These are phyloP conservation scores for Pseudogymnoascus sp. DNA, from an alignment of 2,329 filamentous ascomycete species.

Conservation along the genomic window DNA sequence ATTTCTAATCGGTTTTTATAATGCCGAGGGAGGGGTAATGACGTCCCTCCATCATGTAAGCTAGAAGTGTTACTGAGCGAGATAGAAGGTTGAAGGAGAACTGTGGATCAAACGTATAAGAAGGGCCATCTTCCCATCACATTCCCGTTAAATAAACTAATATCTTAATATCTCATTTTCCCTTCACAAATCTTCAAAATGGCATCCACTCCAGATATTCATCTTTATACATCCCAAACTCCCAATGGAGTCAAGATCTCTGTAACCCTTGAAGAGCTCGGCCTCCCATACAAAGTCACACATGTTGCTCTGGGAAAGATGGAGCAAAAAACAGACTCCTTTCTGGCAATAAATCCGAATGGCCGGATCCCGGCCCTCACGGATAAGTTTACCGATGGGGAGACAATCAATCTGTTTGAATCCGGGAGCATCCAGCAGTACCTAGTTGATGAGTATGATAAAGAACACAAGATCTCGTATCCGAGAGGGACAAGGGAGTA, in stretches of 20 bases:
- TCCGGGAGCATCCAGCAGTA: constrained; percentile 79
- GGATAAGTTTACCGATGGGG: constrained; percentile 66
- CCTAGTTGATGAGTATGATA: constrained; percentile 72
- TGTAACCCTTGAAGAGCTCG: constrained; percentile 78
- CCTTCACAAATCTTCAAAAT: constrained; percentile 27
- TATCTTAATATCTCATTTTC: constrained; percentile 1
- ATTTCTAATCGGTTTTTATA: background rate
- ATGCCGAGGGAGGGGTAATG: constrained; percentile 6
- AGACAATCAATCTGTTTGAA: constrained; percentile 71
- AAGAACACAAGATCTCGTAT: constrained; percentile 74
- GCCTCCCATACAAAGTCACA: constrained; percentile 69
- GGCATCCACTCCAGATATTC: constrained; percentile 29
- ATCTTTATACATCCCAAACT: constrained; percentile 57
- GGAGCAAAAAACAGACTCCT: constrained; percentile 80
- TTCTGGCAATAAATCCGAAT: constrained; percentile 86
- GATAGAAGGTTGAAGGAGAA: background rate
- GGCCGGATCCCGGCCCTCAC: constrained; percentile 83
- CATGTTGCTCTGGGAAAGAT: constrained; percentile 65
- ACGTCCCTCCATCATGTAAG: background rate
- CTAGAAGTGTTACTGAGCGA: background rate
- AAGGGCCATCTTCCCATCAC: background rate
- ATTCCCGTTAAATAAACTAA: background rate
- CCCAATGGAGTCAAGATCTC: constrained; percentile 88
- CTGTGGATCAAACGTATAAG: background rate
- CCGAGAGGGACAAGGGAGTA: constrained; percentile 63